Base-by-base conservation (phyloP, 2,329 filamentous ascomycete species). In the Cladophialophora yegresii region DNA sequence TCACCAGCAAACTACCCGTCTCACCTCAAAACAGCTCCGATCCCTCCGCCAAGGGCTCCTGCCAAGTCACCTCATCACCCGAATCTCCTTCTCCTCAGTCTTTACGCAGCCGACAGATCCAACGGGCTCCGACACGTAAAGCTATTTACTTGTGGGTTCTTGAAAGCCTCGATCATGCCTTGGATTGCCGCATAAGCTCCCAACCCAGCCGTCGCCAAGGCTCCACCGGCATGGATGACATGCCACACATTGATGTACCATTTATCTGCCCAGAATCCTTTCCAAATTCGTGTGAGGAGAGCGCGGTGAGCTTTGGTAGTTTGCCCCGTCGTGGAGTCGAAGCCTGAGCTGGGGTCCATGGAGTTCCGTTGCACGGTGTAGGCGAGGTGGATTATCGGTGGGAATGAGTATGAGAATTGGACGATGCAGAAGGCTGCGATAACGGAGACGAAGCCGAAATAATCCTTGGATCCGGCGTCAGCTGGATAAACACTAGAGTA, bases 321-420 rank as follows among this genome's bases (percentile, higher is more conserved):
- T 3, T 56, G 54, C 16, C 72, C 72, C 1, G 72, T 73, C 1
- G 33, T 55, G 10, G 65, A 61, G 61, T 73, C 64, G 62, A 72
- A 73, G 0, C 66, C 66, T 23, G 73, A 72, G 4, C 54, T 61
- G 30, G 22, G 43, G 3, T 13, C 32, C 53, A 73, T 70, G 8
- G 73, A 68, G 30, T 72, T 69, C 36, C 69, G 71, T 54, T 74
- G 71, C 45, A 74, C 69, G 12, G 69, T 71, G 61, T 72, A 75
- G 1, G 72, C 73, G 16, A 75, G 63, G 20, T 69, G 58, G 6
- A 75, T 64, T 53, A 74, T 60, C 5, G 73, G 73, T 5, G 73
- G 73, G 61, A 75, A 73, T 8, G 72, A 71, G 55, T 74, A 75
- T 20, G 69, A 72, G 60, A 75, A 74, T 50, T 74, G 71, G 16